phyloP scores from a whole-genome alignment of 2,329 filamentous ascomycete species.

The Alternaria atra region DNA sequence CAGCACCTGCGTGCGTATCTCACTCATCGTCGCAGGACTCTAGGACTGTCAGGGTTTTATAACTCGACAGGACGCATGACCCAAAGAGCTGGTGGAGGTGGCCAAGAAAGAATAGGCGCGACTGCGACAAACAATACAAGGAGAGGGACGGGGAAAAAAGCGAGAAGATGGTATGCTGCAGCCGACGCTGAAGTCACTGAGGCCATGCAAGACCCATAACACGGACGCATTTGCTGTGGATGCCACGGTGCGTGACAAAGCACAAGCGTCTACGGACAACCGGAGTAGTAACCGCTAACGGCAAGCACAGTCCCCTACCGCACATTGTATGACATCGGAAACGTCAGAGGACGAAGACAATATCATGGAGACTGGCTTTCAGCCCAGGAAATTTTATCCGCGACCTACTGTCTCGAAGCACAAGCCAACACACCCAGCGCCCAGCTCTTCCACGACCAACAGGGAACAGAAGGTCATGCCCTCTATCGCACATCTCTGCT shows the following conservation, averaged over 20 bases:
- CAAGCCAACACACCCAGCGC: not conserved
- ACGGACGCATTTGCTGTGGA: not conserved
- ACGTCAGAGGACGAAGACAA: not conserved
- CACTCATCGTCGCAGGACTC: not conserved
- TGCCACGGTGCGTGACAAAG: not conserved
- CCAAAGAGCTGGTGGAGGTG: not conserved
- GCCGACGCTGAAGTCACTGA: not conserved
- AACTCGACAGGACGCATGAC: not conserved
- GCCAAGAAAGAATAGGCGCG: not conserved
- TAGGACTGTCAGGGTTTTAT: not conserved
- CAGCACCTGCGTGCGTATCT: not conserved
- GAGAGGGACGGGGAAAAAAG: not conserved
- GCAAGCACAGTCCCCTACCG: not conserved
- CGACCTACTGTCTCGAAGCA: not conserved
- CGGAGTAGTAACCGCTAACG: not conserved
- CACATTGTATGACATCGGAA: not conserved
- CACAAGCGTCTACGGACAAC: not conserved
- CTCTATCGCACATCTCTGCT: not conserved
- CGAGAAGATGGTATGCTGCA: not conserved
- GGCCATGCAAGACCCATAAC: not conserved
- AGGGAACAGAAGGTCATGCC: not conserved
- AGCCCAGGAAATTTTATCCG: too few relatives aligned
- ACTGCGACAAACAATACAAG: not conserved
- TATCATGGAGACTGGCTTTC: not conserved
- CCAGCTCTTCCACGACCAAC: not conserved